Evolutionary conservation across 306 rosid genomes (phyloP), one percentile per base, ranked within the genome.

Genomic region (Fragaria ananassa): DNA sequence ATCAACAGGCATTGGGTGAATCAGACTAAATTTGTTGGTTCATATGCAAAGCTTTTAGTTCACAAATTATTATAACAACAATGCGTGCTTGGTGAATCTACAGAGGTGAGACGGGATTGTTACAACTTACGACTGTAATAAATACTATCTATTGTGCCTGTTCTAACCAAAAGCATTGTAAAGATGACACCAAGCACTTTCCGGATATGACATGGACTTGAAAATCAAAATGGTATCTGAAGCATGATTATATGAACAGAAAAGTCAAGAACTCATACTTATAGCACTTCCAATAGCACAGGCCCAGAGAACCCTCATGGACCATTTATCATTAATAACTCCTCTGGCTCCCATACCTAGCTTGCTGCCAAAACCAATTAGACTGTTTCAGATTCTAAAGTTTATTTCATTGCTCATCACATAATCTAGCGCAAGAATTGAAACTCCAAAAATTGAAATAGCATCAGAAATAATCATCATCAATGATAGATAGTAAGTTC

Each of bases 271-370:
- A 69, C 19, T 56, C 80, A 10, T 80, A 84, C 87, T 25, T 35
- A 78, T 18, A 14, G 81, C 87, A 78, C 85, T 84, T 44, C 87
- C 87, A 56, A 84, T 63, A 62, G 85, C 87, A 58, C 87, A 84
- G 13, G 58, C 54, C 87, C 87, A 84, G 27, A 84, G 85, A 81
- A 78, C 37, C 80, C 85, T 84, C 87, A 84, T 84, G 80, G 87
- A 84, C 85, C 85, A 84, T 82, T 78, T 81, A 70, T 84, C 87
- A 25, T 63, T 46, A 12, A 84, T 78, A 56, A 64, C 83, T 84
- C 87, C 85, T 72, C 85, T 84, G 64, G 74, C 14, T 75, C 79
- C 80, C 85, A 81, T 78, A 27, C 41, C 41, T 23, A 46, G 11
- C 78, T 76, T 11, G 17, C 81, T 57, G 81, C 74, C 70, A 34